Evolutionary conservation across 352 stramenopile species (phyloP), one percentile per base, ranked within the genome.

Genomic region (Phytophthora agathidicida): DNA sequence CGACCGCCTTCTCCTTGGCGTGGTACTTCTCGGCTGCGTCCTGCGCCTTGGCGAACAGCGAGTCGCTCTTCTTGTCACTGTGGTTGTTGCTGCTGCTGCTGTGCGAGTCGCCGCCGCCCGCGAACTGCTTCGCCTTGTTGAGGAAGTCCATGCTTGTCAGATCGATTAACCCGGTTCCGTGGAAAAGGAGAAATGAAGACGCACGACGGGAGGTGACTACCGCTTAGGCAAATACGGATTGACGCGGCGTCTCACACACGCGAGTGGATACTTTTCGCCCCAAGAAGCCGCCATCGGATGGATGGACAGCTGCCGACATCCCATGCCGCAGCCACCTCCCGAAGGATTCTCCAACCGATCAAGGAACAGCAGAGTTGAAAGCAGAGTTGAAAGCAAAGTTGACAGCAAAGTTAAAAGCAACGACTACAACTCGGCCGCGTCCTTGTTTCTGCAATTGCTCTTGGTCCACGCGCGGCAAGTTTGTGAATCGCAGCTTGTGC

Each of bases 11-110:
- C 16, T 71, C 60, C 38, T 74, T 74, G 13, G 50, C 65, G 31
- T 71, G 65, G 33, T 70, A 74, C 55, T 74, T 71, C 26, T 75
- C 60, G n/a, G 61, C 65, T 13, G 53, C 50, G 14, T 64, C 65
- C 39, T 45, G 57, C 7, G 60, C 65, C 23, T 73, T 69, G 48
- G 28, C 42, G 20, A 70, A 59, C 1, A 67, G 35, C 10, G 52
- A 69, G n/a, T 60, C 59, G 22, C 17, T 55, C 35, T 65, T 65
- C 58, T 69, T 69, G 35, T 46, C 27, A 28, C 58, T 60, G 23
- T 24, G 43, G 17, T 26, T 60, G 32, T 17, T 56, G 32, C 22
- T 65, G n/a, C n/a, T n/a, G n/a, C n/a, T n/a, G n/a, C n/a, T n/a
- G n/a, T n/a, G n/a, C 9, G 42, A 53, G 27, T 68, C 39, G 28